phyloP scores from a whole-genome alignment of 2,329 filamentous ascomycete species.

The Elsinoe fawcettii region DNA sequence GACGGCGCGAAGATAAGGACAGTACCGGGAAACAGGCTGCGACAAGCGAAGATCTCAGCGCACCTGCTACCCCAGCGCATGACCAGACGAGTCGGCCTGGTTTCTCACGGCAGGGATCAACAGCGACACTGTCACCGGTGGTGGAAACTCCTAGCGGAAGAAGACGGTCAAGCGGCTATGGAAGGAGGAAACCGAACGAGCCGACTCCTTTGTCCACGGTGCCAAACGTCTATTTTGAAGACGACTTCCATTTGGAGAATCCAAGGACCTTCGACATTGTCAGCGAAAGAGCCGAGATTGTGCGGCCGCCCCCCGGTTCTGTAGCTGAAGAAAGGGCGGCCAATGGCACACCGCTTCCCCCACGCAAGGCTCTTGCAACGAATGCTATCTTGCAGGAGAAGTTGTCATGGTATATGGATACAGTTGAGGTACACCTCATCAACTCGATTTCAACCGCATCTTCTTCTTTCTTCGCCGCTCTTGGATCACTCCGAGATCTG shows the following conservation, averaged over 20 bases:
- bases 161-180: constrained; percentile 44
- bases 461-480: constrained; percentile 88
- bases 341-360: constrained; percentile 46
- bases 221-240: constrained; percentile 86
- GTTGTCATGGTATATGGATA: constrained; percentile 99
- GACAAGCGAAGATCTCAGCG: neutral
- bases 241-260: constrained; percentile 91
- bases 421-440: constrained; percentile 93
- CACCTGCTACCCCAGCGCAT: neutral
- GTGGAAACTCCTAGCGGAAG: constrained; percentile 41
- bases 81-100: neutral
- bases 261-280: constrained; percentile 94
- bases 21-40: constrained; percentile 30
- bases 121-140: constrained; percentile 35
- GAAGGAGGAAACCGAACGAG: constrained; percentile 57
- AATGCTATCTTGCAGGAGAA: constrained; percentile 98
- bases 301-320: constrained; percentile 56
- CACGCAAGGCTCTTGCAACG: constrained; percentile 79
- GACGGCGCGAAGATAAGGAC: constrained; percentile 70
- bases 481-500: constrained; percentile 82
- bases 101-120: constrained; percentile 34
- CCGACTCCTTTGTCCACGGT: constrained; percentile 86
- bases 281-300: constrained; percentile 92
- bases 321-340: constrained; percentile 43
- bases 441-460: constrained; percentile 93